Evolutionary conservation across 208 protist species (phyloP).

Genomic region (Leishmania arabica): DNA sequence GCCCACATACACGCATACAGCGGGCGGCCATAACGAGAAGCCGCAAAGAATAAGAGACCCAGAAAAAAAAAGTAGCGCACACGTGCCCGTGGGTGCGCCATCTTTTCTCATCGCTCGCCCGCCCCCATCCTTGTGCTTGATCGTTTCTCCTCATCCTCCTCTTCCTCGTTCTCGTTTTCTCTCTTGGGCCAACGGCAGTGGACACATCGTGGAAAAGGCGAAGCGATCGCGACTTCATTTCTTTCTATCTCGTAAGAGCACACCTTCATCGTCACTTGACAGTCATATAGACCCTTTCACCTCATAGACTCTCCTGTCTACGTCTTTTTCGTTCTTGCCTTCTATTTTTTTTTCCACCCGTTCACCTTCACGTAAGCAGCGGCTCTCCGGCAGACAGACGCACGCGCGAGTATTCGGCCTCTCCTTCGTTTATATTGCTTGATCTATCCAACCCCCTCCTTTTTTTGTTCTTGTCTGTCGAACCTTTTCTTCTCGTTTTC

Average conservation of each 20-base stretch:
- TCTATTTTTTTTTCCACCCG: background rate
- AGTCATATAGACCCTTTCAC: background rate
- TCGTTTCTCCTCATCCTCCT: background rate
- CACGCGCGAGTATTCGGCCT: background rate
- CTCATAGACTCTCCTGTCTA: conserved; percentile 4
- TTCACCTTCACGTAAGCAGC: background rate
- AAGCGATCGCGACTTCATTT: background rate
- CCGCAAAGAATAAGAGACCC: background rate
- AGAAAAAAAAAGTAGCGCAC: background rate
- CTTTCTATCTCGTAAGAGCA: background rate
- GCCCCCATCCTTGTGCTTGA: background rate
- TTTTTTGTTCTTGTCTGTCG: background rate
- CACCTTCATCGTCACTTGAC: background rate
- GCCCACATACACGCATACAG: background rate
- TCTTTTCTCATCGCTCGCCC: background rate
- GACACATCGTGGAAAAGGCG: background rate
- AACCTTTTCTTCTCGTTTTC: background rate
- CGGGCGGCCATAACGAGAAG: background rate
- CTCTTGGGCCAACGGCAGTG: background rate
- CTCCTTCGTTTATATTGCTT: background rate
- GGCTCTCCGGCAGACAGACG: background rate
- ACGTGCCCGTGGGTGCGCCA: background rate
- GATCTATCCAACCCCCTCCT: background rate
- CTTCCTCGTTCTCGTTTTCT: background rate
- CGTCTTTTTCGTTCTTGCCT: background rate